Conservation (phyloP, 2,329 filamentous ascomycete genomes). For the Fusarium annulatum region DNA sequence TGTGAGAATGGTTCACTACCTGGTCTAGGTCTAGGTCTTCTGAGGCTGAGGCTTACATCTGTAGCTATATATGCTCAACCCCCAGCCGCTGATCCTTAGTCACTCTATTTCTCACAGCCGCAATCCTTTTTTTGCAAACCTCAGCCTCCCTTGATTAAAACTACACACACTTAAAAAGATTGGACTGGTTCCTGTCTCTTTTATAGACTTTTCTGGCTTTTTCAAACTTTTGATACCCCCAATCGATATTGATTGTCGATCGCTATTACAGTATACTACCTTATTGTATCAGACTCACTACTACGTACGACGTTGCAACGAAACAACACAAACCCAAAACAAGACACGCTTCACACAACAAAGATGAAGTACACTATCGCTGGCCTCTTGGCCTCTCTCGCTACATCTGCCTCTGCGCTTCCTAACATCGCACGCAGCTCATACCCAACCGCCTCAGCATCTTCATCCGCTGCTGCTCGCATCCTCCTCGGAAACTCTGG, state of each 20-base stretch:
- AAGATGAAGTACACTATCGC: conserved; percentile 39
- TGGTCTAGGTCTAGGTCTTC: not conserved
- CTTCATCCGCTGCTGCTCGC: conserved; percentile 34
- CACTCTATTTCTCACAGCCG: conserved; percentile 20
- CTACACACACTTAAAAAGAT: conserved; percentile 11
- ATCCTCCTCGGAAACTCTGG: conserved; percentile 56
- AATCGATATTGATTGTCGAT: conserved; percentile 22
- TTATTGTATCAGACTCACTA: not conserved
- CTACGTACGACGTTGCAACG: conserved; percentile 4
- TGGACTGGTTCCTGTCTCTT: conserved; percentile 28
- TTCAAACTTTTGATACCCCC: conserved; percentile 16
- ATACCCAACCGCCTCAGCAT: conserved; percentile 10
- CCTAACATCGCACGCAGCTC: conserved; percentile 26
- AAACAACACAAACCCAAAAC: not conserved
- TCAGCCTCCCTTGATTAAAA: conserved; percentile 28
- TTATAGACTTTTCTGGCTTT: not conserved
- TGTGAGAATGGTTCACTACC: conserved; percentile 5
- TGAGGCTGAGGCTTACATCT: conserved; percentile 32
- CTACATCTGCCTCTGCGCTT: conserved; percentile 32
- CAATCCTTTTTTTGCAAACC: conserved; percentile 10
- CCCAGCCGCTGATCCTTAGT: conserved; percentile 3
- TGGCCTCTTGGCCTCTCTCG: conserved; percentile 36
- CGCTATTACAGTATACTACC: not conserved
- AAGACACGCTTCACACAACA: not conserved
- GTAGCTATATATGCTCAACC: conserved; percentile 16